Conservation (phyloP, 805 yeast genomes). For the Cyberlindnera xylosilytica region DNA sequence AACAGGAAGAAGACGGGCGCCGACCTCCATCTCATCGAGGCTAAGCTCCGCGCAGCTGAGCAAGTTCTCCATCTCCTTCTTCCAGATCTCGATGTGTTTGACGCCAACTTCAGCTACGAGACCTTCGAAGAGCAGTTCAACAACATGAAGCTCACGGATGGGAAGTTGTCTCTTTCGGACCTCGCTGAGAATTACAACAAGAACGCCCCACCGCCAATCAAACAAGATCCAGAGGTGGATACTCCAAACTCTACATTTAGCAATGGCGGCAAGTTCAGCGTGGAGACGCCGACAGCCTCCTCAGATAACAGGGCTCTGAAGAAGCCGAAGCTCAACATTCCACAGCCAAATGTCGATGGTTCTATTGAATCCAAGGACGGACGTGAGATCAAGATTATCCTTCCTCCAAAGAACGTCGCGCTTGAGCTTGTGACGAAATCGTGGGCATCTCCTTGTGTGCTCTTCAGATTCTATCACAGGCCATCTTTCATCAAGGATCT, state of each 20-base stretch:
- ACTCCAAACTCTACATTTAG: slow-evolving; percentile 9
- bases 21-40: slow-evolving; percentile 32
- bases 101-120: slow-evolving; percentile 28
- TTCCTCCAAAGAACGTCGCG: slow-evolving; percentile 77
- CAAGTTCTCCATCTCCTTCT: slow-evolving; percentile 32
- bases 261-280: not conserved
- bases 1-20: slow-evolving; percentile 41
- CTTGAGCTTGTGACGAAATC: slow-evolving; percentile 67
- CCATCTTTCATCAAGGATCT: slow-evolving; percentile 75
- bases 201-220: slow-evolving; percentile 6
- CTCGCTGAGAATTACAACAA: slow-evolving; percentile 13
- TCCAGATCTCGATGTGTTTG: slow-evolving; percentile 38
- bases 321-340: slow-evolving; percentile 17
- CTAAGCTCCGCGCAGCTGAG: slow-evolving; percentile 34
- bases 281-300: not conserved
- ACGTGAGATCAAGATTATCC: slow-evolving; percentile 54
- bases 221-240: slow-evolving; percentile 5
- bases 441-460: slow-evolving; percentile 83
- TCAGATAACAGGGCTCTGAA: slow-evolving; percentile 8
- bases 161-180: slow-evolving; percentile 1
- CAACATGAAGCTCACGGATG: slow-evolving; percentile 1
- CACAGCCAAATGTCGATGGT: slow-evolving; percentile 35
- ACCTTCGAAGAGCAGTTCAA: slow-evolving; percentile 20
- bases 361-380: slow-evolving; percentile 35
- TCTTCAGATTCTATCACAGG: slow-evolving; percentile 81